A percentile compares a stretch with the other conserved stretches of the same genome.
These are phyloP conservation scores for Colletotrichum musicola DNA, from an alignment of 2,329 filamentous ascomycete genomes.

Conservation along the genomic window DNA sequence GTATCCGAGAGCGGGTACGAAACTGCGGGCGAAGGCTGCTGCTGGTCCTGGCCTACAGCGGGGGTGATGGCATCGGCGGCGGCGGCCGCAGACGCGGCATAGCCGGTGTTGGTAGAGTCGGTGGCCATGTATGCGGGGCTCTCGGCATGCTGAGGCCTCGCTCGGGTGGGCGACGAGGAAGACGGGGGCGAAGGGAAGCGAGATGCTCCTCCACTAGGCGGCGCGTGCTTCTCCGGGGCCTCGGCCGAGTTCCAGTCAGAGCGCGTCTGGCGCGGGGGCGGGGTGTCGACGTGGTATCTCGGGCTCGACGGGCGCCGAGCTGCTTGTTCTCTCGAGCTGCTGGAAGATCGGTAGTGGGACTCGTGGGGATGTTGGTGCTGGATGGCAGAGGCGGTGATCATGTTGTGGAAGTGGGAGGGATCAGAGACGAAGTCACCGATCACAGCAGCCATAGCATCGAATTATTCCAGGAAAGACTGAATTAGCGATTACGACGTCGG, in stretches of 20 bases:
- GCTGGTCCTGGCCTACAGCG: constrained; percentile 44
- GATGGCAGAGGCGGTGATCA: constrained; percentile 68
- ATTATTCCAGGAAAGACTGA: constrained; percentile 38
- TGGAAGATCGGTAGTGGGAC: constrained; percentile 55
- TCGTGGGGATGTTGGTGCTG: constrained; percentile 62
- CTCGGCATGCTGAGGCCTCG: constrained; percentile 56
- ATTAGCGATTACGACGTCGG: constrained; percentile 39
- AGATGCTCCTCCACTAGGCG: constrained; percentile 56
- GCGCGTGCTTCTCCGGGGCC: constrained; percentile 40
- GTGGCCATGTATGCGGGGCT: constrained; percentile 63
- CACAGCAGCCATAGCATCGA: constrained; percentile 72
- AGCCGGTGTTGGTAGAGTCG: constrained; percentile 41
- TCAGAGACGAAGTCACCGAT: constrained; percentile 81
- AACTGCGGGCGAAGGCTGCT: constrained; percentile 51
- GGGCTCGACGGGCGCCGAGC: constrained; percentile 48
- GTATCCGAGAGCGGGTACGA: constrained; percentile 44
- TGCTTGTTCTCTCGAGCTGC: constrained; percentile 46
- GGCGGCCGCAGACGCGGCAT: constrained; percentile 24
- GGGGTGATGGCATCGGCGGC: constrained; percentile 33
- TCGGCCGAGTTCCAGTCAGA: constrained; percentile 32
- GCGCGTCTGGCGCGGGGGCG: constrained; percentile 34
- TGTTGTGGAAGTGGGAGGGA: constrained; percentile 77
- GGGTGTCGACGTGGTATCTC: constrained; percentile 41
- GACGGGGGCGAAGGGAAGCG: constrained; percentile 67
- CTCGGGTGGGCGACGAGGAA: constrained; percentile 61